phyloP scores from a whole-genome alignment of 1,284 basidiomycete genomes.

The Ceratobasidium papillatum region DNA sequence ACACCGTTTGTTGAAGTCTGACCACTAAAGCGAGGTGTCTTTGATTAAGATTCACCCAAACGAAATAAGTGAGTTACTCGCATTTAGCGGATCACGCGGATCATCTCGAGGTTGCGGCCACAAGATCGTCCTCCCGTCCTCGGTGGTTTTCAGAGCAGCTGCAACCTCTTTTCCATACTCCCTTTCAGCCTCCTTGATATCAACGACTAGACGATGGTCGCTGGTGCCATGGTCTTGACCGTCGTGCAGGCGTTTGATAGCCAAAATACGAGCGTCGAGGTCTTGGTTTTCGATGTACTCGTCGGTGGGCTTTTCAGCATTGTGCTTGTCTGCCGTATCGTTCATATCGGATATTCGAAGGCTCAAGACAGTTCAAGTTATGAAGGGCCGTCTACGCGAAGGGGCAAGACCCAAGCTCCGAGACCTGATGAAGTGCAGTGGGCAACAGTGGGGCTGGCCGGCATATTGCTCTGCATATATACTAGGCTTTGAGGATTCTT shows the following conservation, averaged over 20 bases:
- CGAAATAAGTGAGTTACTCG: neutral
- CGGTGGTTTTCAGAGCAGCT: constrained; percentile 7
- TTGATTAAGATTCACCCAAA: neutral
- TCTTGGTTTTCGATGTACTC: constrained; percentile 2
- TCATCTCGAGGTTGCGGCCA: constrained; percentile 33
- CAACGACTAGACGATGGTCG: constrained; percentile 12
- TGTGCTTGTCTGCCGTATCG: neutral
- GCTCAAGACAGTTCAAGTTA: too few relatives aligned
- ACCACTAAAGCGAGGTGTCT: constrained; percentile 56
- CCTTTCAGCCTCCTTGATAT: constrained; percentile 21
- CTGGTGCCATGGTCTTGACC: constrained; percentile 7
- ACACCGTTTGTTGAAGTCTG: constrained; percentile 59
- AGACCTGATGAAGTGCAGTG: neutral
- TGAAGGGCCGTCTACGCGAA: too few relatives aligned
- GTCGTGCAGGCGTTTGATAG: constrained; percentile 21
- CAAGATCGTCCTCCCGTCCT: constrained; percentile 11
- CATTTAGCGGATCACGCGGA: constrained; percentile 14
- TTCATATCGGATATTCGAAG: neutral
- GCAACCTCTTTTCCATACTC: constrained; percentile 26
- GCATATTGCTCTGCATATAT: neutral
- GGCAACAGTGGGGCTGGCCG: neutral
- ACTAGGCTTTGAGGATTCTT: neutral
- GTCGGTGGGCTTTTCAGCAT: neutral
- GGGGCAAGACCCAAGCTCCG: neutral
- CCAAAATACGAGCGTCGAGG: neutral